Evolutionary conservation across 192 early-diverging fungal genomes (phyloP).

Genomic region (Podila verticillata): DNA sequence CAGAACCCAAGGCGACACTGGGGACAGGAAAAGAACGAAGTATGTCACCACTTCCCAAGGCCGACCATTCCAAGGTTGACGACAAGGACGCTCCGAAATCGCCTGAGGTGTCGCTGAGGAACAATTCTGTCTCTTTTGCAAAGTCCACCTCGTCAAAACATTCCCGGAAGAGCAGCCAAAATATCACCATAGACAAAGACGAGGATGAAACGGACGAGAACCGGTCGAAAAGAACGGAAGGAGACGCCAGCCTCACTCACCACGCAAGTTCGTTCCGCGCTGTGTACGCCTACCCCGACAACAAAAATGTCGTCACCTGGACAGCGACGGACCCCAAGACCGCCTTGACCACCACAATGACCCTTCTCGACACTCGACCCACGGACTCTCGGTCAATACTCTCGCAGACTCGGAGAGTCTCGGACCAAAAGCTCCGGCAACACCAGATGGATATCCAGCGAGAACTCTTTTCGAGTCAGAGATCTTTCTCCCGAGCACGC

Average conservation of each 20-base stretch:
- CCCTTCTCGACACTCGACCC: slow-evolving; percentile 36
- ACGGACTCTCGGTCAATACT: slow-evolving; percentile 21
- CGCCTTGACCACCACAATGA: slow-evolving; percentile 24
- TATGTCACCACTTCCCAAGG: no score
- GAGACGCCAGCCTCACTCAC: not conserved
- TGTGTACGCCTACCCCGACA: slow-evolving; percentile 26
- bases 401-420: slow-evolving; percentile 26
- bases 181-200: not conserved
- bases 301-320: slow-evolving; percentile 25
- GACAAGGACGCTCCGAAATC: no score
- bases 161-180: no score
- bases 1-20: no score
- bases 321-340: slow-evolving; percentile 19
- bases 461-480: slow-evolving; percentile 7
- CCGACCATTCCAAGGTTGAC: no score
- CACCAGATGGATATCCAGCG: slow-evolving; percentile 30
- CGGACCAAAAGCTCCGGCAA: slow-evolving; percentile 25
- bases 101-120: no score
- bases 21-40: no score
- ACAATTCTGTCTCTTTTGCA: no score
- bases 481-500: not conserved
- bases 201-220: not conserved
- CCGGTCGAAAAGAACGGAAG: not conserved
- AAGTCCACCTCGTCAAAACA: no score
- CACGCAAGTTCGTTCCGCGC: slow-evolving; percentile 8